Base-by-base conservation (phyloP, 2,329 filamentous ascomycete genomes). In the Fusarium sp. region DNA sequence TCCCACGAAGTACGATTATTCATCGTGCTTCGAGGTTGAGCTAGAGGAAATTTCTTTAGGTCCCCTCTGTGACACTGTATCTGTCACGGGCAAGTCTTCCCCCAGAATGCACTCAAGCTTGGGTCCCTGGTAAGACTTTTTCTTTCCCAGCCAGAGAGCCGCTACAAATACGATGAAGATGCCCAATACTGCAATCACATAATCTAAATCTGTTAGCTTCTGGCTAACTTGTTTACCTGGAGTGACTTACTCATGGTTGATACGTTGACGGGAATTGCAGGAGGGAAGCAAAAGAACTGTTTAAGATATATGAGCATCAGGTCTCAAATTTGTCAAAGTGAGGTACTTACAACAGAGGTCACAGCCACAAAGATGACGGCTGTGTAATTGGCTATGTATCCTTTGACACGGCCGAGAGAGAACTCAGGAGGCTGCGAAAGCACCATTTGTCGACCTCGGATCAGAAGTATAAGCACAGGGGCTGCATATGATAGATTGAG, bases 401-500 rank as follows among this genome's bases (percentile, higher is more conserved):
- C 81, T 22, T 56, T 61, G 20, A 53, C 66, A n/a, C 60, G 61
- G 0, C 81, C 80, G 5, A 83, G 78, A 20, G 74, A 75, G 42
- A 83, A 82, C 14, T 74, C 75, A 5, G 75, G 73, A 35, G 75
- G 78, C 55, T 78, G 74, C n/a, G 76, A 57, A 6, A 67, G 58
- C 36, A 84, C 65, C 11, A 81, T 50, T 8, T 68, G 62, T 47
- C 83, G 78, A 10, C 83, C 83, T 22, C 83, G 79, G 9, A 83
- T 47, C 11, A 84, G 77, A 6, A 84, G 75, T 12, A 77, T 79
- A 2, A 84, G 75, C 26, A 86, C 79, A 4, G 85, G 85, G 14
- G 85, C 78, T 12, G 80, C 83, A 36, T 85, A 86, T 3, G 84
- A 85, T 2, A 86, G 76, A 63, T 85, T 85, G 4, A 86, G 79